phyloP scores from a whole-genome alignment of 495 filamentous ascomycete genomes.

The Pyronema omphalodes region DNA sequence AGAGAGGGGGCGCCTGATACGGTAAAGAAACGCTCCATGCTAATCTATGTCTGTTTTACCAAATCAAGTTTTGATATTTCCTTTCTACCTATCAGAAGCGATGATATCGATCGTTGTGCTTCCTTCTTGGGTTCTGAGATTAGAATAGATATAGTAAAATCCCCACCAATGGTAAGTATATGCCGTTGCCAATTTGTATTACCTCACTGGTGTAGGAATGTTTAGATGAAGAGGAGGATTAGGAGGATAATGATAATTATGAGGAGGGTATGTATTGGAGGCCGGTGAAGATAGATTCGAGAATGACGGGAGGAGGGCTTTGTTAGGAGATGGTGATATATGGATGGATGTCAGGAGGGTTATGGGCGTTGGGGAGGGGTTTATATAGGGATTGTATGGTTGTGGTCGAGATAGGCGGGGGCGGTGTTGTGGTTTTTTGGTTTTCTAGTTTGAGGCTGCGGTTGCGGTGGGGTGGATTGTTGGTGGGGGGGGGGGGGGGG shows the following conservation, averaged over 20 bases:
- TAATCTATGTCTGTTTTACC: constrained; percentile 22
- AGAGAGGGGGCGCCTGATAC: too few relatives aligned
- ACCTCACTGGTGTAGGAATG: too few relatives aligned
- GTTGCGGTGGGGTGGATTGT: neutral
- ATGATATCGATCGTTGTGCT: neutral
- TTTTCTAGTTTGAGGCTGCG: too few relatives aligned
- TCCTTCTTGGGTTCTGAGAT: neutral
- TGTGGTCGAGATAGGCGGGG: constrained; percentile 30
- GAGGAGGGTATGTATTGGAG: constrained; percentile 4
- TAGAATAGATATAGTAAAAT: neutral
- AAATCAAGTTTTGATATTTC: constrained; percentile 3
- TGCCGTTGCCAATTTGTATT: too few relatives aligned
- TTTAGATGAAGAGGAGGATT: neutral
- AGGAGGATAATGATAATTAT: constrained; percentile 2
- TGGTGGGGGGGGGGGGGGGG: too few relatives aligned
- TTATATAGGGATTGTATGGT: constrained; percentile 37
- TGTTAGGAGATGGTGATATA: constrained; percentile 15
- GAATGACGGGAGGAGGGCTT: neutral
- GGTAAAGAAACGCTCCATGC: constrained; percentile 30
- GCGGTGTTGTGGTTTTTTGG: too few relatives aligned
- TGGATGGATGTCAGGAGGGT: constrained; percentile 28
- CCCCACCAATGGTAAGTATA: too few relatives aligned
- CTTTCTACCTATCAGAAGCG: constrained; percentile 9
- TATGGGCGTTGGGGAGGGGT: constrained; percentile 30
- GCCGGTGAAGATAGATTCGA: constrained; percentile 2